Evolutionary conservation across 495 filamentous ascomycete genomes (phyloP), one percentile per base, ranked within the genome.

Genomic region (Trichoderma erinaceum): DNA sequence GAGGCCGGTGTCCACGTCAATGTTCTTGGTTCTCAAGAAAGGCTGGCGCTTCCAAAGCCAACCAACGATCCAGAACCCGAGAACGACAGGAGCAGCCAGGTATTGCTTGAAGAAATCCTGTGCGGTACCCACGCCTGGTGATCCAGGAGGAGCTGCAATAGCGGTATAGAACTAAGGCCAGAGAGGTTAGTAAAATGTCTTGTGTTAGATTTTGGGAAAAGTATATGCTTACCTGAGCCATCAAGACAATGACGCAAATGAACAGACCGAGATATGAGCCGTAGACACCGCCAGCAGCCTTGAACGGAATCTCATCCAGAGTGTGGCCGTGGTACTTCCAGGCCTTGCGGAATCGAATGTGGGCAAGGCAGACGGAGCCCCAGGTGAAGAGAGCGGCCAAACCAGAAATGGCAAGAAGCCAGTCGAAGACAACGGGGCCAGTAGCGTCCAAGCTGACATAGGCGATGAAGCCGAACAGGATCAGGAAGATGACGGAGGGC

Each of bases 341-440:
- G 18, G 86, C 88, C 32, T 69, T 70, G 32, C 88, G 86, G 79
- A 90, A 89, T 56, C 83, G 81, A 69, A 83, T 82, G 74, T 92
- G 90, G 3, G 90, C 85, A 18, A 91, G 73, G 75, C 86, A 89
- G 73, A 93, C 90, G 69, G 85, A 87, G 44, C 86, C 89, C 87
- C 88, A 93, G 61, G 87, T 87, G 77, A 92, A 92, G 68, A 93
- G 82, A 68, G 85, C 80, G 52, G 85, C 83, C 2, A 92, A 82
- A 70, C 88, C 90, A 5, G 89, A 90, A 13, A 93, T 77, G 35
- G 88, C 84, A 16, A 89, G 83, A 35, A 93, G 82, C 88, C 88
- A 90, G 70, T 80, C 75, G 74, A 90, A 90, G 46, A 90, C 79
- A 5, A 70, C 73, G 44, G 74, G 78, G 29, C 79, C 77, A 15